phyloP scores from a whole-genome alignment of 2,329 filamentous ascomycete species.

The Monilinia vaccinii-corymbosi region DNA sequence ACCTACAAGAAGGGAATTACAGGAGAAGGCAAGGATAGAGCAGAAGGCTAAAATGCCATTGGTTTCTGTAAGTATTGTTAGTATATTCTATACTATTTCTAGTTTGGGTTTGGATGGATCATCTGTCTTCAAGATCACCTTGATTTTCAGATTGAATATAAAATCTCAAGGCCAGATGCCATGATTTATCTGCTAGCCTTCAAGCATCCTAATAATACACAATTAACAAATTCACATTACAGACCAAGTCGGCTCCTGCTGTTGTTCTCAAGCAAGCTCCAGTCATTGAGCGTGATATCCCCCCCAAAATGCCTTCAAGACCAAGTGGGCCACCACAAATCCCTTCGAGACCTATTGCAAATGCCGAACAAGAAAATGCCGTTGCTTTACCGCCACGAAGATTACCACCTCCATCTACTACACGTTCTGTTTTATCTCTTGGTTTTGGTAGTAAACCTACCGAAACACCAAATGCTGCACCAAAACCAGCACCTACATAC shows the following conservation, averaged over 20 bases:
- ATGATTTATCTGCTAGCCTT: background rate
- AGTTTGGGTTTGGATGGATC: background rate
- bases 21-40: constrained; percentile 38
- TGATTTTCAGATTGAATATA: background rate
- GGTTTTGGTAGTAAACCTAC: constrained; percentile 22
- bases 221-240: background rate
- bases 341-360: constrained; percentile 34
- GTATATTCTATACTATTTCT: background rate
- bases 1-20: constrained; percentile 44
- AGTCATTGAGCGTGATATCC: constrained; percentile 17
- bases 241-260: constrained; percentile 33
- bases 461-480: constrained; percentile 17
- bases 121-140: background rate
- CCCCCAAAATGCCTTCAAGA: constrained; percentile 25
- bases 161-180: background rate
- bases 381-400: constrained; percentile 16
- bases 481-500: constrained; percentile 14
- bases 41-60: constrained; percentile 23
- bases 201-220: background rate
- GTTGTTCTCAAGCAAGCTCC: constrained; percentile 24
- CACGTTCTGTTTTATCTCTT: constrained; percentile 19
- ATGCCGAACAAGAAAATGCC: constrained; percentile 17
- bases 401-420: constrained; percentile 19
- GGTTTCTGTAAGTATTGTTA: constrained; percentile 3
- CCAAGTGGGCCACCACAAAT: constrained; percentile 39